A percentile compares a stretch with the other conserved stretches of the same genome.
phyloP scores from a whole-genome alignment of 2,329 filamentous ascomycete genomes.

The Colletotrichum sp. region DNA sequence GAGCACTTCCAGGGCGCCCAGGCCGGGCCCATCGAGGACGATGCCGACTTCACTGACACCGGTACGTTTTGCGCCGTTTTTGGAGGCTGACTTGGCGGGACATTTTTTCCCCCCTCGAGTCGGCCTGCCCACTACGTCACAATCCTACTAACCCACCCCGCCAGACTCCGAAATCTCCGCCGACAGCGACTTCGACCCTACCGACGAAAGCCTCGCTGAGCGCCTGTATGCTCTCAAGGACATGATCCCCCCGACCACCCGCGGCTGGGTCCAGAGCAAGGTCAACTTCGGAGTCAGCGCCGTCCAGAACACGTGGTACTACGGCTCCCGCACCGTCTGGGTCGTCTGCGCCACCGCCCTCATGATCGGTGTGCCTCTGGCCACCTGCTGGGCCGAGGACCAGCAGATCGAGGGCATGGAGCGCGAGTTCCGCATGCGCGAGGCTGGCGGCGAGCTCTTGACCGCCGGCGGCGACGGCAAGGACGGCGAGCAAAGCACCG shows the following conservation, averaged over 20 bases:
- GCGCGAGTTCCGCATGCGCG: conserved; percentile 94
- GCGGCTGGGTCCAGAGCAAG: conserved; percentile 69
- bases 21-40: conserved; percentile 76
- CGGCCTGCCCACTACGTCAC: not conserved
- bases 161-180: conserved; percentile 84
- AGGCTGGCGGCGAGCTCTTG: conserved; percentile 79
- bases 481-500: conserved; percentile 41
- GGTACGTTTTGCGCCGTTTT: conserved; percentile 60
- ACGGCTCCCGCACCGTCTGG: conserved; percentile 83
- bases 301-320: conserved; percentile 62
- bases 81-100: not conserved
- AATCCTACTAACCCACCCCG: not conserved
- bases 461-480: conserved; percentile 47
- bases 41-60: conserved; percentile 92
- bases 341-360: conserved; percentile 88
- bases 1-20: conserved; percentile 85
- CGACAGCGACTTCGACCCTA: conserved; percentile 72
- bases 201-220: conserved; percentile 66
- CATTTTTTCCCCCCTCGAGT: not conserved
- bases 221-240: conserved; percentile 76
- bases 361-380: conserved; percentile 90
- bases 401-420: conserved; percentile 98
- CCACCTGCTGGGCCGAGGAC: conserved; percentile 91
- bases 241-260: conserved; percentile 76
- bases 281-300: conserved; percentile 60